Conservation (phyloP, 345 rosid species). For the Lenwebbia sp. region DNA sequence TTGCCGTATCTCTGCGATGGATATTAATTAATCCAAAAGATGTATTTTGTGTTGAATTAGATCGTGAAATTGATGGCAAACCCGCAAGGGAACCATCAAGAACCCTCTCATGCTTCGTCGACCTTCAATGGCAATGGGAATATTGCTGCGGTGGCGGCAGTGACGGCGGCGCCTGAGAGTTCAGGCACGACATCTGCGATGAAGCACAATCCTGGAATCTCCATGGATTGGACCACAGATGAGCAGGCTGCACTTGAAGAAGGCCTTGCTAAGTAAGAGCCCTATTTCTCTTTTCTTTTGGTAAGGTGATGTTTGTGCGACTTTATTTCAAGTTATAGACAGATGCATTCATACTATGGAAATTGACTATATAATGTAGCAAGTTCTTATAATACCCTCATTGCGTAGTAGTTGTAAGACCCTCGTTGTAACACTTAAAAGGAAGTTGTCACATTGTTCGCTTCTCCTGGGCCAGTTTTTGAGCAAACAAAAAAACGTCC, state of each 20-base stretch:
- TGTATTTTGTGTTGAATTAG: background rate
- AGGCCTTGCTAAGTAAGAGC: constrained; percentile 28
- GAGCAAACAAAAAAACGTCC: background rate
- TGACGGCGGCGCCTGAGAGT: constrained; percentile 6
- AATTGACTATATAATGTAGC: background rate
- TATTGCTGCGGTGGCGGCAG: background rate
- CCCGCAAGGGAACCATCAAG: constrained; percentile 41
- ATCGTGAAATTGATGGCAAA: constrained; percentile 29
- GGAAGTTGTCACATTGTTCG: background rate
- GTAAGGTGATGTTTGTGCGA: background rate
- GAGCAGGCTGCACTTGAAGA: constrained; percentile 50
- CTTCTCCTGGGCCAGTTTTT: background rate
- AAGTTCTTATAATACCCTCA: background rate
- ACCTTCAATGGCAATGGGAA: constrained; percentile 21
- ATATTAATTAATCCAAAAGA: background rate
- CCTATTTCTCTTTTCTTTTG: background rate
- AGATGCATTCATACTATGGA: background rate
- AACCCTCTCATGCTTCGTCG: constrained; percentile 16
- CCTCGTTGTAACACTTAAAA: background rate
- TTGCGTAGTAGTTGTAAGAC: background rate
- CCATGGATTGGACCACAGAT: constrained; percentile 40
- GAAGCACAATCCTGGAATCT: constrained; percentile 59
- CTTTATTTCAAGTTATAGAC: background rate
- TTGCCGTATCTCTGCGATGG: background rate
- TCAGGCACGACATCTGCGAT: constrained; percentile 16